Percentiles rank a stretch among this genome's conserved stretches.
These are phyloP conservation scores for Thalassiosira exigua DNA, from an alignment of 352 stramenopile species.

Conservation along the genomic window DNA sequence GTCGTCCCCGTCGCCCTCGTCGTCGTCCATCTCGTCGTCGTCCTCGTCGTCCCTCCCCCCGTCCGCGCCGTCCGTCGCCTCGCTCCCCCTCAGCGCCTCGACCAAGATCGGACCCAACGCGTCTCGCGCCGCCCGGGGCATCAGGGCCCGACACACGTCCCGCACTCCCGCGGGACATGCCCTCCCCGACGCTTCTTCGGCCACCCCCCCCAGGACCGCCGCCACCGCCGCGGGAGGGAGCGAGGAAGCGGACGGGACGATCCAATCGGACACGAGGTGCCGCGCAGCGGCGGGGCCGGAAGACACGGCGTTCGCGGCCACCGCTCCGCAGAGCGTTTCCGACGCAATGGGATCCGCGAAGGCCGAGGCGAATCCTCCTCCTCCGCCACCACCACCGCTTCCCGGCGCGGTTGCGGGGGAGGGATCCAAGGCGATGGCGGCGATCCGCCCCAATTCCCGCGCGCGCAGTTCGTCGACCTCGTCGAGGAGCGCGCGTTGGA, in stretches of 20 bases:
- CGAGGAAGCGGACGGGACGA: constrained; percentile 63
- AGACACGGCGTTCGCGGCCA: constrained; percentile 76
- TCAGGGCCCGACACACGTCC: constrained; percentile 59
- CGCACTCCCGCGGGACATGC: constrained; percentile 60
- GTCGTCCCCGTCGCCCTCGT: constrained; percentile 20
- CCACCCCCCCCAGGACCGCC: constrained; percentile 65
- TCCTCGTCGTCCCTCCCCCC: constrained; percentile 29
- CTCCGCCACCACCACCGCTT: constrained; percentile 20
- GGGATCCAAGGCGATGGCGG: constrained; percentile 76
- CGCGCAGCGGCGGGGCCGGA: constrained; percentile 59
- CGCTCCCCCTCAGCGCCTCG: constrained; percentile 51
- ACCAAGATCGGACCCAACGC: constrained; percentile 64
- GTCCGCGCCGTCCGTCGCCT: constrained; percentile 46
- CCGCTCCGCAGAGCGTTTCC: constrained; percentile 71
- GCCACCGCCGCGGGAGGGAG: constrained; percentile 65
- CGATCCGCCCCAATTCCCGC: constrained; percentile 75
- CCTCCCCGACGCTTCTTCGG: constrained; percentile 59
- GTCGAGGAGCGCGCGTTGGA: constrained; percentile 43
- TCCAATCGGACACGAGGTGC: constrained; percentile 76
- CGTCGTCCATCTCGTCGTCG: no score
- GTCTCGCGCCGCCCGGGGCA: constrained; percentile 49
- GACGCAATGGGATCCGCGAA: constrained; percentile 72
- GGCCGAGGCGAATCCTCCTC: constrained; percentile 31
- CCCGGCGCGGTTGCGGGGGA: no score
- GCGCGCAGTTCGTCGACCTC: constrained; percentile 74